Base-by-base conservation (phyloP, 768 basidiomycete genomes). In the Hortiboletus flavorubellus region DNA sequence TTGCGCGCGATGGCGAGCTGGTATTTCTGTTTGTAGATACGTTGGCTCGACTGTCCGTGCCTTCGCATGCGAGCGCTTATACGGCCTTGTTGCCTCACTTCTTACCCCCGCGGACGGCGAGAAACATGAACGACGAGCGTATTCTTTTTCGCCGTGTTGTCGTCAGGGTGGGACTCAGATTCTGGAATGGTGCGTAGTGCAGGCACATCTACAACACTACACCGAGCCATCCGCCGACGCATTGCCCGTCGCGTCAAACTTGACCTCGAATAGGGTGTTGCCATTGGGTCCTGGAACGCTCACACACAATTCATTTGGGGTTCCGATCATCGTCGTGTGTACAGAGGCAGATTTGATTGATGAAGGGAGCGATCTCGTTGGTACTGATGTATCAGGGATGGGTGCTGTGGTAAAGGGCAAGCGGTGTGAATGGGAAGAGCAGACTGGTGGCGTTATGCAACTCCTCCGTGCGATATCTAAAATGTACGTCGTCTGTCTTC, bases 331-430 rank as follows among this genome's bases (percentile, higher is more conserved):
- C 40, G 88, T 99, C 18, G 86, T 86, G 4, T 95, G 94, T 70
- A 91, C 93, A 16, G 95, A 93, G 71, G 93, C 94, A 2, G 94
- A 98, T 70, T 69, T 93, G 56, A 95, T 98, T 55, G 93, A 98
- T 68, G 91, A 91, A 46, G 81, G 82, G 7, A 80, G 78, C 61
- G 88, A 90, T 63, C 77, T 86, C 53, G 83, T 80, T 16, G 85
- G 84, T 6, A 61, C 68, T 15, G 92, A 91, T 38, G 75, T 86
- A 1, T 81, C 89, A 0, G 90, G 89, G 0, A 92, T 93, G 85
- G 89, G 91, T 23, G 87, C 86, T 14, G 89, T 93, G 88, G 87
- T 93, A 4, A 93, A 92, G 71, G 91, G 91, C 3, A 93, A 93
- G 68, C 91, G 92, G 2, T 87, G 85, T 10, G 89, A 91, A 64